phyloP scores from a whole-genome alignment of 495 filamentous ascomycete genomes.

The Lichenothelia convexa region DNA sequence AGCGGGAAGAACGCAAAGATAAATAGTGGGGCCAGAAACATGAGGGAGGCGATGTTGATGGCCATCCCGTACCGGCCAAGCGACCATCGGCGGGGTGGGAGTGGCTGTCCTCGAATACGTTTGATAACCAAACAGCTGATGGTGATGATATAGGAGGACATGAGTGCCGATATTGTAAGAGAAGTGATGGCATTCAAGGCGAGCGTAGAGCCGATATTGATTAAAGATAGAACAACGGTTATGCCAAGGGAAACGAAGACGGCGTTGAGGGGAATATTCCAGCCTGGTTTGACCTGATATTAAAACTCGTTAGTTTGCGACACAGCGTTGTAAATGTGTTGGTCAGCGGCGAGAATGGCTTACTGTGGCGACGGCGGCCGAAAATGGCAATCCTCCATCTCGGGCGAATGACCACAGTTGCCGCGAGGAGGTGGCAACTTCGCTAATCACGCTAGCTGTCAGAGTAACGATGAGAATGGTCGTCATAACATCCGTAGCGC shows the following conservation, averaged over 20 bases:
- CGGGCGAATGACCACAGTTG: constrained; percentile 9
- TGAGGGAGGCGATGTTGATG: constrained; percentile 3
- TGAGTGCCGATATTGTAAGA: neutral
- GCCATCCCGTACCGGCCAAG: neutral
- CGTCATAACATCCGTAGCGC: constrained; percentile 10
- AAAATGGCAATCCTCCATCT: neutral
- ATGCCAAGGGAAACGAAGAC: constrained; percentile 4
- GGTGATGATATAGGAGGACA: neutral
- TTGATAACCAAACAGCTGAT: neutral
- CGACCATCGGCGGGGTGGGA: constrained; percentile 1
- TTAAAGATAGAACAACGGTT: constrained; percentile 5
- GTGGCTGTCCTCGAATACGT: neutral
- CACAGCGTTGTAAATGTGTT: constrained; percentile 9
- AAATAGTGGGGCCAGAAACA: constrained; percentile 4
- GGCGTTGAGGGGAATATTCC: constrained; percentile 6
- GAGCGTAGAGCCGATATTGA: constrained; percentile 7
- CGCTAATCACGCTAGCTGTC: constrained; percentile 2
- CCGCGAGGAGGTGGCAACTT: constrained; percentile 12
- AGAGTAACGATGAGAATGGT: constrained; percentile 4
- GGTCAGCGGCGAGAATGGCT: neutral
- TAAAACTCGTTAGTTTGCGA: neutral
- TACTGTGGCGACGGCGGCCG: neutral
- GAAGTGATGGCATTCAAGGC: constrained; percentile 6
- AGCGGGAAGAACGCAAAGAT: constrained; percentile 9
- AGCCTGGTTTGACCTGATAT: neutral